These are phyloP conservation scores for Zygosaccharomyces sapae DNA, from an alignment of 1,139 yeast species.

Conservation along the genomic window DNA sequence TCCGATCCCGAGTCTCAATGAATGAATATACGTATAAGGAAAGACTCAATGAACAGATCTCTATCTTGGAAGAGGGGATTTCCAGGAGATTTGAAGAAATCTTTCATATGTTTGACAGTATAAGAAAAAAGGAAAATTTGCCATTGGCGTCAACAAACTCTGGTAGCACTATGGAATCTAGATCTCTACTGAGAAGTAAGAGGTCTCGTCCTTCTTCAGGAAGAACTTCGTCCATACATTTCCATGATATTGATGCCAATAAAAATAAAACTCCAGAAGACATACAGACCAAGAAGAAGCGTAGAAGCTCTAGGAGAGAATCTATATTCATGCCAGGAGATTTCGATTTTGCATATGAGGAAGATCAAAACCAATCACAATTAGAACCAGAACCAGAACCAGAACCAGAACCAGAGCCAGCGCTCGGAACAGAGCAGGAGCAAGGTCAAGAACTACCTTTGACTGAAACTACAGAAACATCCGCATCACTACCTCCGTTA, in stretches of 20 bases:
- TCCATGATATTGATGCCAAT: not conserved
- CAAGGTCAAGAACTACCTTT: not conserved
- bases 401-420: not conserved
- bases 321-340: constrained; percentile 38
- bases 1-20: constrained; percentile 39
- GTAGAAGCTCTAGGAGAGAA: constrained; percentile 40
- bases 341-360: constrained; percentile 17
- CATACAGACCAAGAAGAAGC: constrained; percentile 27
- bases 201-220: constrained; percentile 5
- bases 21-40: constrained; percentile 35
- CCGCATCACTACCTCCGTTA: not conserved
- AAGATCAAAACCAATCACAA: not conserved
- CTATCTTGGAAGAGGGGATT: constrained; percentile 42
- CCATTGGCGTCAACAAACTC: constrained; percentile 22
- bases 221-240: constrained; percentile 4
- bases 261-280: not conserved
- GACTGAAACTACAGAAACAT: not conserved
- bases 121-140: constrained; percentile 39
- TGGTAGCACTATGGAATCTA: constrained; percentile 6
- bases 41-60: constrained; percentile 38
- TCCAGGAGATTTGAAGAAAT: constrained; percentile 45
- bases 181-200: constrained; percentile 9
- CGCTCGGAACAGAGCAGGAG: too few relatives aligned
- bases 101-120: constrained; percentile 39
- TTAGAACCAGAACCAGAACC: constrained; percentile 3